Base-by-base conservation (phyloP, 208 protist genomes). In the Crithidia bombi region DNA sequence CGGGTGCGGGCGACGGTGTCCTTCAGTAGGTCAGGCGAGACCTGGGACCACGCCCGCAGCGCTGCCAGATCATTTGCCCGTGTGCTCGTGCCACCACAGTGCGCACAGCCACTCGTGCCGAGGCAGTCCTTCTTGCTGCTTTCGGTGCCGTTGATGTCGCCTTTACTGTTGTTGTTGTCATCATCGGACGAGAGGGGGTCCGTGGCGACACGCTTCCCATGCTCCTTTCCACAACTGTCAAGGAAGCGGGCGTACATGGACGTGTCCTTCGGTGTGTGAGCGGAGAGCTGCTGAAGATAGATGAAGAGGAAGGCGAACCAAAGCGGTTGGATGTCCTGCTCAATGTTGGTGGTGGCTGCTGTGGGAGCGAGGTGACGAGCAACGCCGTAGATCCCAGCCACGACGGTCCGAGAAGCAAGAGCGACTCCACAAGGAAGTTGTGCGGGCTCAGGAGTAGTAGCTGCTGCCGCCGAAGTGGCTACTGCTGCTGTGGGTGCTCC, bases 251-350 rank as follows among this genome's bases (percentile, higher is more conserved):
- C 54, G 77, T 83, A 91, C 32, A 56, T 21, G 0, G 73, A 33
- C 39, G 82, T 77, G 33, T 87, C 75, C 5, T 76, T 79, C n/a
- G 58, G 65, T 3, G 75, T 84, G 23, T 75, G 78, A 10, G 83
- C 67, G 17, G 89, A 91, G 21, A 92, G 65, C 65, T 94, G 86
- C 68, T 94, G 89, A 7, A 92, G 71, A 77, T 91, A 94, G 36
- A 85, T 19, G 41, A 80, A 81, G 17, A 90, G 72, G 70, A 84
- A 90, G 30, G 66, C 72, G 47, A 81, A 86, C 86, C 86, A 94
- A 21, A 94, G 36, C 23, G 74, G 70, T 39, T 76, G 63, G 50
- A 76, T 17, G 21, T 39, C 41, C 26, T 49, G 57, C 11, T 51
- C 17, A 5, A 21, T 41, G 32, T 17, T 44, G 44, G 5, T 28